Base-by-base conservation (phyloP, 768 basidiomycete species). In the Pisolithus albus region DNA sequence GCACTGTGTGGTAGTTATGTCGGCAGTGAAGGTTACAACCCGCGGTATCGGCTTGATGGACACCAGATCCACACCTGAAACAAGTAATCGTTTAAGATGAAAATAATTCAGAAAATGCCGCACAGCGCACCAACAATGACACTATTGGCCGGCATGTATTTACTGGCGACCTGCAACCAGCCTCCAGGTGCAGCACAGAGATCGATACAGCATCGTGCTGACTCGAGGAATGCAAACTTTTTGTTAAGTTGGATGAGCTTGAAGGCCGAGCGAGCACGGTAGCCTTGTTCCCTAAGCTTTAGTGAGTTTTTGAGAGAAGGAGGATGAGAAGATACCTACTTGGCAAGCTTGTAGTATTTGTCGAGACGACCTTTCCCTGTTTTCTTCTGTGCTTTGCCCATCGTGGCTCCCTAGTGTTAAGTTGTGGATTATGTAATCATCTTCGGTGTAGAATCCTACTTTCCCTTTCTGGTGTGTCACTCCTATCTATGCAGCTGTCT, bases 211-310 rank as follows among this genome's bases (percentile, higher is more conserved):
- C 95, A 97, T 78, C 83, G 77, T 52, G 92, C 87, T 28, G 80
- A 75, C 61, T 93, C 89, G 21, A 99, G 79, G 65, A 99, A 88
- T 15, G 84, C 80, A 71, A 89, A 99, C 74, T 98, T 99, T 68
- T 95, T 93, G 77, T 99, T 98, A 55, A 99, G 74, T 70, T 99
- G 96, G 52, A 99, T 92, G 53, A 99, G 81, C 72, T 99, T 99
- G 84, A 95, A 95, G 2, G 96, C 96, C 15, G 96, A 99, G 77
- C 96, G 96, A 60, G 96, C 96, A 56, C 96, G 89, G 68, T 94
- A 99, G 55, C 96, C 96, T 75, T 99, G 96, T 74, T 98, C 95
- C 71, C 94, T 98, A 65, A 41, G 51, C 56, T 36, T 46, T 43
- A 52, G 47, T 54, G 32, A 52, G 55, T 59, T 24, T 57, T 19